Percentiles rank a stretch among this genome's conserved stretches.
Conservation (phyloP, 306 rosid species). For the Cicer cuneatum region DNA sequence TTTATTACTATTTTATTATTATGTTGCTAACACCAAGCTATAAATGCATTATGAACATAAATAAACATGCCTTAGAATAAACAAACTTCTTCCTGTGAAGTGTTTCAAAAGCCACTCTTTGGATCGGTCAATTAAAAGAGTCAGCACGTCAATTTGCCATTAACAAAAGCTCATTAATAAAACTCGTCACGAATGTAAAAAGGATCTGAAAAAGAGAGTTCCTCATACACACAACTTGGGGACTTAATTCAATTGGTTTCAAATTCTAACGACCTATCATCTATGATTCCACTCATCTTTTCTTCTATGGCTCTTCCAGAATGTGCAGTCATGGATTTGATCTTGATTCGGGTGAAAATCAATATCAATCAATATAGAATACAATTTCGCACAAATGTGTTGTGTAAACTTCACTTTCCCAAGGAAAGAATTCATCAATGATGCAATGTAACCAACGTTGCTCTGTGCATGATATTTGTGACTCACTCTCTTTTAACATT, state of each 20-base stretch:
- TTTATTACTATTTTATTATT: neutral
- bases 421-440: conserved; percentile 18
- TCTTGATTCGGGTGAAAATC: neutral
- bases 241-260: neutral
- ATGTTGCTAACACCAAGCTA: neutral
- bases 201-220: neutral
- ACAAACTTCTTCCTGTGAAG: no score
- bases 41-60: no score
- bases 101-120: no score
- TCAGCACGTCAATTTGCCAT: no score
- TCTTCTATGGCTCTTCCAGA: conserved; percentile 29
- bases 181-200: no score
- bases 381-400: conserved; percentile 29
- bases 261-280: conserved; percentile 14
- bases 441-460: conserved; percentile 6
- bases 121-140: no score
- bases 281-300: conserved; percentile 26
- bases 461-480: conserved; percentile 30
- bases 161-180: no score
- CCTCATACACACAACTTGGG: neutral
- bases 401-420: conserved; percentile 34
- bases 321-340: conserved; percentile 34
- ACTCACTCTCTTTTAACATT: conserved; percentile 82
- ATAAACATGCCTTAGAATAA: no score
- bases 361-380: conserved; percentile 21